Conservation (phyloP, 176 grass and related monocot species). For the Rhynchospora breviuscula region DNA sequence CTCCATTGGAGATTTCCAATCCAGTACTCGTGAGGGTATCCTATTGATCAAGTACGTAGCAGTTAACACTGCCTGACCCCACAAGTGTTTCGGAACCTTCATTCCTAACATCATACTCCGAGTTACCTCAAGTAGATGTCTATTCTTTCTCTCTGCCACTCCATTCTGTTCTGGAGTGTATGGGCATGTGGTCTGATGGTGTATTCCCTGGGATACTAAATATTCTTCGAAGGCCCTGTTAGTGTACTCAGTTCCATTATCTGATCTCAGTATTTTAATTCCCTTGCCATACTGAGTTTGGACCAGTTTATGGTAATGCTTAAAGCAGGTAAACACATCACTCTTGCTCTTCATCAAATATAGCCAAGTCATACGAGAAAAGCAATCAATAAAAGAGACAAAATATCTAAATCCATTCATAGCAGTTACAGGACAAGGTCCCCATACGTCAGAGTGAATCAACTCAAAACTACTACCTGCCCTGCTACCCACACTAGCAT, state of each 20-base stretch:
- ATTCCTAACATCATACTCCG: too few species aligned
- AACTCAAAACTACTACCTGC: not conserved
- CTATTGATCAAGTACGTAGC: too few species aligned
- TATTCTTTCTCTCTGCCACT: not conserved
- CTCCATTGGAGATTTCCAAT: too few species aligned
- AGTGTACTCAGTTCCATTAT: slow-evolving; percentile 3
- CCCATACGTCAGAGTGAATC: slow-evolving; percentile 21
- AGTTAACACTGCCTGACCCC: too few species aligned
- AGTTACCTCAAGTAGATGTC: not conserved
- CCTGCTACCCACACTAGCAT: not conserved
- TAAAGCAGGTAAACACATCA: not conserved
- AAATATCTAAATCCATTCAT: slow-evolving; percentile 10
- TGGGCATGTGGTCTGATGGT: not conserved
- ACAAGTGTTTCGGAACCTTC: too few species aligned
- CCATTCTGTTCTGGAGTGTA: not conserved
- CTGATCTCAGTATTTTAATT: not conserved
- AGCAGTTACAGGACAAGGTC: not conserved
- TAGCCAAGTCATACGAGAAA: not conserved
- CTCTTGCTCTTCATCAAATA: not conserved
- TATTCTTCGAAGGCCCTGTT: not conserved
- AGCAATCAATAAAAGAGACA: slow-evolving; percentile 9
- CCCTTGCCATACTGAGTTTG: not conserved
- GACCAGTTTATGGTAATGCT: not conserved
- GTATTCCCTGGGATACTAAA: not conserved
- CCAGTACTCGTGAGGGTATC: too few species aligned